Evolutionary conservation across 1,284 basidiomycete genomes (phyloP).

Genomic region (Omphalotus olearius): DNA sequence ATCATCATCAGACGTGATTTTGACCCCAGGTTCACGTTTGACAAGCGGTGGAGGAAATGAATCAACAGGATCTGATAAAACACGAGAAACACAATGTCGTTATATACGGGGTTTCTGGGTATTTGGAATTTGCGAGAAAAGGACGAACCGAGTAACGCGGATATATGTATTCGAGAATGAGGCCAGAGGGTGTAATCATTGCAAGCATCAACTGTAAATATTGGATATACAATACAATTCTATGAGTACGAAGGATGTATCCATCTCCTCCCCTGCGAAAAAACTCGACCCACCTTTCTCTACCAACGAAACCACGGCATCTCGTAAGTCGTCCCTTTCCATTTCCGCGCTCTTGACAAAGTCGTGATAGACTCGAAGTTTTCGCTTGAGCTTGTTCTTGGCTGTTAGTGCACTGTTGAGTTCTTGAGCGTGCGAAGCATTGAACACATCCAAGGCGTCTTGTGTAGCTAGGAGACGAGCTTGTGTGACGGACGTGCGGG

Average conservation of each 20-base stretch:
- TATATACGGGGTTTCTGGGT: background rate
- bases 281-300: slow-evolving; percentile 46
- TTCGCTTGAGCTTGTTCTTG: slow-evolving; percentile 33
- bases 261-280: background rate
- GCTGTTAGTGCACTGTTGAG: slow-evolving; percentile 32
- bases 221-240: slow-evolving; percentile 6
- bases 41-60: slow-evolving; percentile 14
- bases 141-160: slow-evolving; percentile 39
- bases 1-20: slow-evolving; percentile 16
- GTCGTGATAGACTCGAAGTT: slow-evolving; percentile 32
- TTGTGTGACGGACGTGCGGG: slow-evolving; percentile 44
- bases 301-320: slow-evolving; percentile 48
- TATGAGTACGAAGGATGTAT: slow-evolving; percentile 8
- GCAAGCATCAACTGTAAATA: slow-evolving; percentile 43
- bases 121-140: slow-evolving; percentile 6
- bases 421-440: slow-evolving; percentile 36
- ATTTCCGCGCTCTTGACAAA: slow-evolving; percentile 34
- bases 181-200: slow-evolving; percentile 51
- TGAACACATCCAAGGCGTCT: slow-evolving; percentile 46
- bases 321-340: slow-evolving; percentile 51
- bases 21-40: slow-evolving; percentile 1
- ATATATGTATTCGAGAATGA: slow-evolving; percentile 40
- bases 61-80: background rate
- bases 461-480: slow-evolving; percentile 44
- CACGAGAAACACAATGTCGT: background rate